Evolutionary conservation across 345 rosid genomes (phyloP).

Genomic region (Lepidium aucheri): DNA sequence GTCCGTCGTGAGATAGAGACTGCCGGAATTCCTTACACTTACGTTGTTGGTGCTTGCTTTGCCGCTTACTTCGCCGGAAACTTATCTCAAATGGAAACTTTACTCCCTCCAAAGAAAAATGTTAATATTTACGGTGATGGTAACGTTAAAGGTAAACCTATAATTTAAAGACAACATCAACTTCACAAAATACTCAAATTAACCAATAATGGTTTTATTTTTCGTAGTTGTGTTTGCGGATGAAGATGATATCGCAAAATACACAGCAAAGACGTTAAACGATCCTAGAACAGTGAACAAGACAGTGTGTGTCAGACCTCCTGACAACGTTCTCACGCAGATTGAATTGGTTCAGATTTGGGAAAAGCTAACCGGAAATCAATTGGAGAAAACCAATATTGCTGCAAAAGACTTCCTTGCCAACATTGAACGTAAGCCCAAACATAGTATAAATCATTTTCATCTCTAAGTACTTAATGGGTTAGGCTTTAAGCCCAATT

Average conservation of each 20-base stretch:
- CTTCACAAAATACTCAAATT: background rate
- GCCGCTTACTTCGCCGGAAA: constrained; percentile 70
- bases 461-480: background rate
- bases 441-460: background rate
- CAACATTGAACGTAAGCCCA: constrained; percentile 43
- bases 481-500: background rate
- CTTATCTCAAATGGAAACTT: constrained; percentile 52
- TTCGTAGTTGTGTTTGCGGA: constrained; percentile 45
- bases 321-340: constrained; percentile 52
- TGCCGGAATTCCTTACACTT: constrained; percentile 72
- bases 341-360: constrained; percentile 48
- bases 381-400: constrained; percentile 37
- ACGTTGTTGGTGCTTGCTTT: constrained; percentile 64
- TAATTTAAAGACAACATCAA: background rate
- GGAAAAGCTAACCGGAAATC: constrained; percentile 54
- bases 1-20: constrained; percentile 70
- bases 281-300: constrained; percentile 66
- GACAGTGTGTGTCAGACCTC: constrained; percentile 52
- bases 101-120: constrained; percentile 54
- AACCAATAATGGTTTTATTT: background rate
- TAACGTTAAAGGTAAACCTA: constrained; percentile 49
- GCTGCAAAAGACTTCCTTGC: constrained; percentile 48
- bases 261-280: constrained; percentile 52
- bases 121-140: constrained; percentile 64
- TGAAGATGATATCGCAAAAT: constrained; percentile 65